Percentiles rank a stretch among this genome's conserved stretches.
These are phyloP conservation scores for Phytophthora vignae DNA, from an alignment of 352 stramenopile genomes.

Conservation along the genomic window DNA sequence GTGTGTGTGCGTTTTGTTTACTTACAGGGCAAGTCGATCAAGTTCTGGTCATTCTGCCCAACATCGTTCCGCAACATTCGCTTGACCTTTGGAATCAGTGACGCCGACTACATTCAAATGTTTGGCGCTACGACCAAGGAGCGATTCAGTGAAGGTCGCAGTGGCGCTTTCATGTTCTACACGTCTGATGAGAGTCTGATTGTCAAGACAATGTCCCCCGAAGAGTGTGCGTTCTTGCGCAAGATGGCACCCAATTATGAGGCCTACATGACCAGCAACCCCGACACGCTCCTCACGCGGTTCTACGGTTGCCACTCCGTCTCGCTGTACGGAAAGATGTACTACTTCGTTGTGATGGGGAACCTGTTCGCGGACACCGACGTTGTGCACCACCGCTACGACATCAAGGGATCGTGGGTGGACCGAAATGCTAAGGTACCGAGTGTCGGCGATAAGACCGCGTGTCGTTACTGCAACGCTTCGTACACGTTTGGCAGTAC, in stretches of 20 bases:
- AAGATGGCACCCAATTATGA: slow-evolving; percentile 90
- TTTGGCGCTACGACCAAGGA: slow-evolving; percentile 90
- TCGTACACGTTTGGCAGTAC: slow-evolving; percentile 90
- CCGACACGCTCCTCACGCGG: slow-evolving; percentile 84
- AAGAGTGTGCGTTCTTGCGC: slow-evolving; percentile 89
- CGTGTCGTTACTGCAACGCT: slow-evolving; percentile 88
- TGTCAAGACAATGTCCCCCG: slow-evolving; percentile 91
- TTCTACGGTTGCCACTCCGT: slow-evolving; percentile 93
- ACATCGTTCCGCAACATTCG: slow-evolving; percentile 89
- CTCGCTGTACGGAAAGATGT: slow-evolving; percentile 91
- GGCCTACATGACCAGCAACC: slow-evolving; percentile 86
- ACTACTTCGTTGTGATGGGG: slow-evolving; percentile 94
- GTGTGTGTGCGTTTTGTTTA: background rate
- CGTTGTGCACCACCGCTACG: slow-evolving; percentile 90
- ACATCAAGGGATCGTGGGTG: slow-evolving; percentile 94
- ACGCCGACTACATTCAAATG: slow-evolving; percentile 84
- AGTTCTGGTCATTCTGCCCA: slow-evolving; percentile 90
- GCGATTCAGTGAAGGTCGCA: slow-evolving; percentile 89
- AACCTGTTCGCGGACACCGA: slow-evolving; percentile 91
- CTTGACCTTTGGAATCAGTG: slow-evolving; percentile 79
- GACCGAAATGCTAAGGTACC: slow-evolving; percentile 88
- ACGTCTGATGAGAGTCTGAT: slow-evolving; percentile 89
- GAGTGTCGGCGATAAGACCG: slow-evolving; percentile 79
- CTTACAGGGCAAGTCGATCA: slow-evolving; percentile 76
- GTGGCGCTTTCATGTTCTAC: slow-evolving; percentile 94